Evolutionary conservation across 768 basidiomycete species (phyloP).

Genomic region (Strobilomyces dryophilus): DNA sequence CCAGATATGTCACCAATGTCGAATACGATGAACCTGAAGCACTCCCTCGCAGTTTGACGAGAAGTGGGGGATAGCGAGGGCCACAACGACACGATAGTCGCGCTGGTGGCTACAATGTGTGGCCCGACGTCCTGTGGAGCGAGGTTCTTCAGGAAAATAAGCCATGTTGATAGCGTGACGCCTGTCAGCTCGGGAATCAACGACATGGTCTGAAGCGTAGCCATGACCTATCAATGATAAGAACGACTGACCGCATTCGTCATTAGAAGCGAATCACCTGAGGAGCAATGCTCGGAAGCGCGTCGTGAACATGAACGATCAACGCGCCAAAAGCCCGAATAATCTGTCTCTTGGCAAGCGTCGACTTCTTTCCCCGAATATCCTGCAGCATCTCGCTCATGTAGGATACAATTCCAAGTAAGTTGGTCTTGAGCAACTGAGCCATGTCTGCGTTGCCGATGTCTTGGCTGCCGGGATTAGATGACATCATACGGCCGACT

Average conservation of each 20-base stretch:
- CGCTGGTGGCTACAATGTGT: constrained; percentile 83
- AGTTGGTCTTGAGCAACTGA: constrained; percentile 64
- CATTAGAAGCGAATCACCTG: constrained; percentile 54
- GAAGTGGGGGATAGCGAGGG: constrained; percentile 49
- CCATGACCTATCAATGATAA: constrained; percentile 71
- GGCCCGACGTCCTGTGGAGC: constrained; percentile 69
- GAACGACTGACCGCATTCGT: constrained; percentile 6
- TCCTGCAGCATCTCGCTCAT: constrained; percentile 88
- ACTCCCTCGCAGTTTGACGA: constrained; percentile 50
- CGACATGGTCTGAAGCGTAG: constrained; percentile 90
- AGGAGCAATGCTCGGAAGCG: constrained; percentile 74
- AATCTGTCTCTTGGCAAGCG: constrained; percentile 67
- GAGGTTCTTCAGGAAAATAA: constrained; percentile 67
- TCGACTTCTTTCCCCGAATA: constrained; percentile 69
- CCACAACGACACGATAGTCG: constrained; percentile 82
- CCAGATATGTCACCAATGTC: constrained; percentile 54
- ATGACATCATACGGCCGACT: constrained; percentile 34
- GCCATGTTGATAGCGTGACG: constrained; percentile 78
- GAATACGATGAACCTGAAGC: constrained; percentile 67
- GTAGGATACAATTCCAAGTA: constrained; percentile 80
- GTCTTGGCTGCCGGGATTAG: constrained; percentile 24
- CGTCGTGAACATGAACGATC: constrained; percentile 62
- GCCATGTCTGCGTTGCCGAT: constrained; percentile 40
- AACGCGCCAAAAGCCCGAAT: constrained; percentile 75
- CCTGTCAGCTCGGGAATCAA: constrained; percentile 68